Percentiles rank a stretch among this genome's conserved stretches.
Evolutionary conservation across 352 stramenopile species (phyloP).

Genomic region (Blastocystis sp.): DNA sequence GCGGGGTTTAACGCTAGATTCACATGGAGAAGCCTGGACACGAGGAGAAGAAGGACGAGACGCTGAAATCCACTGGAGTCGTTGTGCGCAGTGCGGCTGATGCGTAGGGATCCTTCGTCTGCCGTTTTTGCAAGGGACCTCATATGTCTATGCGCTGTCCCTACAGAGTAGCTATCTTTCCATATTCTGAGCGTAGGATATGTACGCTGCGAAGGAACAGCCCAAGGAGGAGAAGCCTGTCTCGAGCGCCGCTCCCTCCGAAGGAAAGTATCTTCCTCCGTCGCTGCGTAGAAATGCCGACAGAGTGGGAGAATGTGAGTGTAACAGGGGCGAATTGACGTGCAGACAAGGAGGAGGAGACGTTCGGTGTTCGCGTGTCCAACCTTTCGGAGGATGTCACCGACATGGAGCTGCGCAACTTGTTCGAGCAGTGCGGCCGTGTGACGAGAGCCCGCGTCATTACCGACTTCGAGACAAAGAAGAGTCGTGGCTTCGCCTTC

Average conservation of each 20-base stretch:
- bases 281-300: neutral
- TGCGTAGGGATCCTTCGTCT: constrained; percentile 11
- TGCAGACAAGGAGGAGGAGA: constrained; percentile 48
- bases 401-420: neutral
- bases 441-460: constrained; percentile 22
- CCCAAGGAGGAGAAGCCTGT: neutral
- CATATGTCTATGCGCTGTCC: constrained; percentile 44
- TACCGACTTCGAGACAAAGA: constrained; percentile 27
- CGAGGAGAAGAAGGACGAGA: constrained; percentile 42
- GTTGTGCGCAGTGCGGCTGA: neutral
- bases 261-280: constrained; percentile 28
- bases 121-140: constrained; percentile 54
- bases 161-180: constrained; percentile 6
- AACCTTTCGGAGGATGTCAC: constrained; percentile 44
- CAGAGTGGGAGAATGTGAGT: neutral
- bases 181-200: neutral
- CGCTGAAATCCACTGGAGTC: neutral
- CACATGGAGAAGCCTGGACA: constrained; percentile 24
- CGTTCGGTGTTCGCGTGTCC: constrained; percentile 2
- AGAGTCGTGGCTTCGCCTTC: constrained; percentile 57
- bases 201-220: neutral
- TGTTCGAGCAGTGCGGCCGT: neutral
- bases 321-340: neutral
- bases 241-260: neutral
- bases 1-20: constrained; percentile 23